Evolutionary conservation across 2,329 filamentous ascomycete genomes (phyloP).

Genomic region (Hirsutella rhossiliensis): DNA sequence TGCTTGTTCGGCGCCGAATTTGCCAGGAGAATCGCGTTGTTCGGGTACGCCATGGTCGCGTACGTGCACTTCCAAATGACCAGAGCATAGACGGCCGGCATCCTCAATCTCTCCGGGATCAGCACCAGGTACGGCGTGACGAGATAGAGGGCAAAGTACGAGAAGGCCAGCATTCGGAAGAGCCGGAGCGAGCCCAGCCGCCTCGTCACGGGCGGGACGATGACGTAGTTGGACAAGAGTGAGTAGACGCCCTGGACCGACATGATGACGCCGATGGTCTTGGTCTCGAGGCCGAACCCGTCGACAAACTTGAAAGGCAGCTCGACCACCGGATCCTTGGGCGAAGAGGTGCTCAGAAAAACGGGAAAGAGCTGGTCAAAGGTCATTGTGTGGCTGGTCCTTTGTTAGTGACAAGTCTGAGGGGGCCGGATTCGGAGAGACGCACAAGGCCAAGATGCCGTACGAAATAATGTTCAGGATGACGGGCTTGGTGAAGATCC

Average conservation of each 20-base stretch:
- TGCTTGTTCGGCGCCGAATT: slow-evolving; percentile 77
- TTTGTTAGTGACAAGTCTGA: not conserved
- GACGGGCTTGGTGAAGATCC: slow-evolving; percentile 74
- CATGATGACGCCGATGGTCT: slow-evolving; percentile 77
- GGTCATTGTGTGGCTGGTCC: slow-evolving; percentile 78
- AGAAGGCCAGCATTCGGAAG: slow-evolving; percentile 68
- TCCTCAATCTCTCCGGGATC: slow-evolving; percentile 58
- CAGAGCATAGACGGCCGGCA: slow-evolving; percentile 62
- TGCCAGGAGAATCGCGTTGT: slow-evolving; percentile 76
- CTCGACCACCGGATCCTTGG: slow-evolving; percentile 34
- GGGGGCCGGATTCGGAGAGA: slow-evolving; percentile 16
- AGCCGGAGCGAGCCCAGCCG: slow-evolving; percentile 67
- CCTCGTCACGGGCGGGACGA: slow-evolving; percentile 69
- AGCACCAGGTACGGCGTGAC: slow-evolving; percentile 81
- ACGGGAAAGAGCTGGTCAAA: slow-evolving; percentile 91
- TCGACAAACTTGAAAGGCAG: slow-evolving; percentile 84
- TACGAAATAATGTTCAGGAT: slow-evolving; percentile 81
- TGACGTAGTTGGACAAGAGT: slow-evolving; percentile 70
- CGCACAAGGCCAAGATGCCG: slow-evolving; percentile 89
- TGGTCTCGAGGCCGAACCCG: slow-evolving; percentile 73
- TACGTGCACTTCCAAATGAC: slow-evolving; percentile 90
- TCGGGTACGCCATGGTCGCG: slow-evolving; percentile 82
- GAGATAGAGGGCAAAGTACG: slow-evolving; percentile 82
- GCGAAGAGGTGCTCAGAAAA: slow-evolving; percentile 62
- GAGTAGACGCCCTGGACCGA: slow-evolving; percentile 84